Evolutionary conservation across 306 rosid species (phyloP), one percentile per base, ranked within the genome.

Genomic region (Oemleria cerasiformis): DNA sequence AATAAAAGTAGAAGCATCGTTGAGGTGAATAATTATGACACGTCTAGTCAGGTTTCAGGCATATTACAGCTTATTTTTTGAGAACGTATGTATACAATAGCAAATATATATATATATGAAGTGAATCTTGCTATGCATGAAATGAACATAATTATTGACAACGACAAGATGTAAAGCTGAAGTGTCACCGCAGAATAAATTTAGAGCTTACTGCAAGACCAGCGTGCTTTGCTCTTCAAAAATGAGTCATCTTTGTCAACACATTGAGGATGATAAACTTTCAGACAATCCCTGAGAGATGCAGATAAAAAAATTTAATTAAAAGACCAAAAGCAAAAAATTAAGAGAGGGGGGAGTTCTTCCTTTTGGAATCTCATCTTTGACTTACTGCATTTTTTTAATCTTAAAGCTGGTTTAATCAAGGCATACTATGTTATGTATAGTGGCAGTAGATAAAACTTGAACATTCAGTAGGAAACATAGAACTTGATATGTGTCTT

Each of bases 221-320:
- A 91, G 11, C 62, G 65, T 20, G 14, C 36, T 72, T 62, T 77
- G 56, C 77, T 75, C 69, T 77, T 71, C 75, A 80, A 60, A 77
- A 84, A 79, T 40, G 85, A 75, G 4, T 73, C 81, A 15, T 88
- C 92, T 76, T 76, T 56, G 34, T 40, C 85, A 63, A 79, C 82
- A 59, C 97, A 91, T 2, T 9, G 65, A 65, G 89, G 70, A 58
- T 88, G 95, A 73, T 88, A 91, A 25, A 88, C 81, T 82, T 91
- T 91, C 41, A 78, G 88, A 75, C 97, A 91, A 56, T 69, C 73
- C 87, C 97, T 88, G 85, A 49, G 80, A 82, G 49, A 20, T 62
- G 45, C 10, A 70, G 25, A 65, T 21, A 21, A 3, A 43, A 11
- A 10, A 44, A 13, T 53, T 39, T 11, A 48, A 17, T 17, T 30